Evolutionary conservation across 1,284 basidiomycete genomes (phyloP).

Genomic region (Sutorius eximius): DNA sequence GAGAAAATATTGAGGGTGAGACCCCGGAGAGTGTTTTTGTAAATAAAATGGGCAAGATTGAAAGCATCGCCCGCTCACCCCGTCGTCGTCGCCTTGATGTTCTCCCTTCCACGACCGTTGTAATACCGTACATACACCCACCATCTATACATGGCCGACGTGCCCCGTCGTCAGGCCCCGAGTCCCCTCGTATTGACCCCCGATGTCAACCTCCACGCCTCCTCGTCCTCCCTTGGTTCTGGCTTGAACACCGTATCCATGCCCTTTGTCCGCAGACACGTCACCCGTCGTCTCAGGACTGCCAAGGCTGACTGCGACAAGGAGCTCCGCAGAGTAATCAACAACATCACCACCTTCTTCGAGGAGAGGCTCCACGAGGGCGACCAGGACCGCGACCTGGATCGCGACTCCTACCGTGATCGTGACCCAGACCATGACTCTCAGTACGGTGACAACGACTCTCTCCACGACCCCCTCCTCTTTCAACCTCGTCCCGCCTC

Average conservation of each 20-base stretch:
- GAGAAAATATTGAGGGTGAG: neutral
- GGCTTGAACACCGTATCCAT: conserved; percentile 76
- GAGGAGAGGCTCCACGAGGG: conserved; percentile 82
- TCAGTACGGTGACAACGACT: conserved; percentile 52
- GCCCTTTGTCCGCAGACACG: conserved; percentile 92
- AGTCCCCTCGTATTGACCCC: conserved; percentile 76
- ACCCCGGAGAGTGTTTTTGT: conserved; percentile 26
- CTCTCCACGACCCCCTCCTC: conserved; percentile 58
- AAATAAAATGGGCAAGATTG: conserved; percentile 7
- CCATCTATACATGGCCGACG: conserved; percentile 19
- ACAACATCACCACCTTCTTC: conserved; percentile 91
- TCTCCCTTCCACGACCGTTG: conserved; percentile 11
- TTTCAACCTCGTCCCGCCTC: conserved; percentile 55
- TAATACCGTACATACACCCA: conserved; percentile 6
- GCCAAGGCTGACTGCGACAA: conserved; percentile 97
- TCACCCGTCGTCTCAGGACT: conserved; percentile 87
- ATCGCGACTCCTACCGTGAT: conserved; percentile 59
- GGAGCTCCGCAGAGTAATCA: conserved; percentile 89
- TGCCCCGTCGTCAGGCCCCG: conserved; percentile 65
- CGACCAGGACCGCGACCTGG: conserved; percentile 62
- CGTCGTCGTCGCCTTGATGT: conserved; percentile 24
- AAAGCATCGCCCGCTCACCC: conserved; percentile 17
- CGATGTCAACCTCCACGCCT: conserved; percentile 51
- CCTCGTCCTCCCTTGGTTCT: conserved; percentile 48
- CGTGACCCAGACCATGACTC: conserved; percentile 49